Base-by-base conservation (phyloP, 2,329 filamentous ascomycete genomes). In the Xylariaceae sp. region DNA sequence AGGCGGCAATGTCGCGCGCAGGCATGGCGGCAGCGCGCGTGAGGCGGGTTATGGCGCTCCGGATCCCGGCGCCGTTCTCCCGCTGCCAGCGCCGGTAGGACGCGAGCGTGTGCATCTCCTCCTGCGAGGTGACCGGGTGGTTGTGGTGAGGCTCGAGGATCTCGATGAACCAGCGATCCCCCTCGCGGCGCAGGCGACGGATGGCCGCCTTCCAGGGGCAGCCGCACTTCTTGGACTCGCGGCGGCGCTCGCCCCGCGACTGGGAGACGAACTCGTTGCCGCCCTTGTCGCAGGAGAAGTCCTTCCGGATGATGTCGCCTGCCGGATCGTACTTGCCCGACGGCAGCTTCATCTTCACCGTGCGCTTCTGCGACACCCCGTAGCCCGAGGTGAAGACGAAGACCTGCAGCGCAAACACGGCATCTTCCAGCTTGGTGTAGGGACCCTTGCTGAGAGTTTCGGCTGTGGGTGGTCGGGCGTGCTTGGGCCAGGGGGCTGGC, bases 351-450 rank as follows among this genome's bases (percentile, higher is more conserved):
- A 57, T 54, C 33, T 55, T 55, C 16, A 58, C 54, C 6, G 53
- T 56, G 9, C 55, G 55, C 47, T 56, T 56, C 32, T 58, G 55
- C 35, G 52, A 55, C n/a, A 58, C 54, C 5, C 55, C 55, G 35
- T 55, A 56, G 19, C 55, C 55, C n/a, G 53, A 55, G 21, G 47
- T 55, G 38, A 58, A 58, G 16, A 56, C 54, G 42, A 57, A 52
- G 3, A 53, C 44, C 40, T 58, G 55, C 13, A 58, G 45, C n/a
- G 48, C 40, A 46, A 57, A 58, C 21, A 54, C 50, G 17, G 55
- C 55, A 30, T 58, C 55, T 12, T 56, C 53, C 18, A 56, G 30
- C 2, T 52, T 52, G 18, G 44, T 27, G 48, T 58, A 58, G 4
- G 55, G 55, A 0, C 55, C 55, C 21, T 50, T 52, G 39, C 34